phyloP scores from a whole-genome alignment of 2,329 filamentous ascomycete genomes.

The Fusarium udum region DNA sequence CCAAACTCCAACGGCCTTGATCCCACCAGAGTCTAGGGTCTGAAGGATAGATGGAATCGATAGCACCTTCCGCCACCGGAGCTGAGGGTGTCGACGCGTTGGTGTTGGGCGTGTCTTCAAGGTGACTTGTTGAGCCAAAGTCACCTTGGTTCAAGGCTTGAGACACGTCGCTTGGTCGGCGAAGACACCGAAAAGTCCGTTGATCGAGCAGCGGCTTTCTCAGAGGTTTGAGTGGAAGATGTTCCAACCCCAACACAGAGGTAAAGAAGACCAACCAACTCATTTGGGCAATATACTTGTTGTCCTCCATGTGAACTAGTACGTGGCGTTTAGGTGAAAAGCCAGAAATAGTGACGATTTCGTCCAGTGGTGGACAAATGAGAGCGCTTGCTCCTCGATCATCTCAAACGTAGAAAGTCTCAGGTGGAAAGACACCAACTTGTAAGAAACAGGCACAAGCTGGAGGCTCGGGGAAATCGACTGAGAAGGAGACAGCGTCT shows the following conservation, averaged over 20 bases:
- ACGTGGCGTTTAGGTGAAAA: background rate
- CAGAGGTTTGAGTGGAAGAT: background rate
- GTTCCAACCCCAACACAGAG: background rate
- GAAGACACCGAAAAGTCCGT: background rate
- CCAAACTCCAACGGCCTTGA: background rate
- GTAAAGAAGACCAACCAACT: rapidly evolving
- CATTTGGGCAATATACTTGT: background rate
- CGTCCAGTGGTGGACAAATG: background rate
- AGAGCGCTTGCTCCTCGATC: background rate
- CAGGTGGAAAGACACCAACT: background rate
- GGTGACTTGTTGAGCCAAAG: background rate
- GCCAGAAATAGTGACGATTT: background rate
- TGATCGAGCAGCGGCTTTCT: background rate
- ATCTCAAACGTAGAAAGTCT: background rate
- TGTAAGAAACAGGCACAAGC: background rate
- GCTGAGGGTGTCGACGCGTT: background rate
- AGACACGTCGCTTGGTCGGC: background rate
- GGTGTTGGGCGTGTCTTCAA: background rate
- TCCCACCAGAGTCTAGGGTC: rapidly evolving
- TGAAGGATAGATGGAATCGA: background rate
- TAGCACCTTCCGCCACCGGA: rapidly evolving
- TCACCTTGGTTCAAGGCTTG: background rate
- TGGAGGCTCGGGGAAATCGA: background rate
- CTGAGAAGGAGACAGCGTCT: background rate
- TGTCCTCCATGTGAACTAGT: background rate